phyloP scores from a whole-genome alignment of 805 yeast species.

The Debaryomyces hansenii region DNA sequence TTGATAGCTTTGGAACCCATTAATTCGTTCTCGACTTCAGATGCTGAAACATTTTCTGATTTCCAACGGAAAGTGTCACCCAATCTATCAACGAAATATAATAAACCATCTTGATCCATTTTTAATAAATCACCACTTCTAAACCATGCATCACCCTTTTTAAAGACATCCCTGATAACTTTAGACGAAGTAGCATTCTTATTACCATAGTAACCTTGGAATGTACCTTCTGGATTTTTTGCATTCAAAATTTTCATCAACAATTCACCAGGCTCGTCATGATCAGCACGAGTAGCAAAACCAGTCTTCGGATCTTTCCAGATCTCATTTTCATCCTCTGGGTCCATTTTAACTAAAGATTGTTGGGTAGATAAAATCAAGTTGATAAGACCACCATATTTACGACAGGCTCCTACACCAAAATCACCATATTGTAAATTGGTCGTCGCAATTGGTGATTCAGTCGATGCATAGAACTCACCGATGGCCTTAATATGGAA shows the following conservation, averaged over 20 bases:
- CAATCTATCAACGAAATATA: constrained; percentile 85
- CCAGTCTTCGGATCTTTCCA: constrained; percentile 70
- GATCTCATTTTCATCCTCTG: constrained; percentile 70
- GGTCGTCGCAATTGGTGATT: constrained; percentile 86
- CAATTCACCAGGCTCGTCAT: constrained; percentile 83
- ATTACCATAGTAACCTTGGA: constrained; percentile 89
- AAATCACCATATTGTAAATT: constrained; percentile 72
- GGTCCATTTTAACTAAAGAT: constrained; percentile 70
- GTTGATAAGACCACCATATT: constrained; percentile 64
- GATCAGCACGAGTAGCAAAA: constrained; percentile 51
- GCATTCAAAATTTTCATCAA: constrained; percentile 71
- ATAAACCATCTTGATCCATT: constrained; percentile 63
- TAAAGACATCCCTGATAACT: constrained; percentile 69
- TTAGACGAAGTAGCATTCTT: constrained; percentile 76
- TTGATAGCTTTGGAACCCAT: constrained; percentile 48
- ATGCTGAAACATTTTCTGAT: constrained; percentile 90
- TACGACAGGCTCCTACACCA: constrained; percentile 88
- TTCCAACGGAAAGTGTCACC: constrained; percentile 98
- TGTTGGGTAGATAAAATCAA: constrained; percentile 53
- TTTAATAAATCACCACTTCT: constrained; percentile 83
- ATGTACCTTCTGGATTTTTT: constrained; percentile 65
- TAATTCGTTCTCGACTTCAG: constrained; percentile 84
- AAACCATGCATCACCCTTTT: constrained; percentile 88
- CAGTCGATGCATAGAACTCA: constrained; percentile 93
- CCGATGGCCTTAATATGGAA: constrained; percentile 77